phyloP scores from a whole-genome alignment of 2,329 filamentous ascomycete genomes.

The Aspergillus sp. region DNA sequence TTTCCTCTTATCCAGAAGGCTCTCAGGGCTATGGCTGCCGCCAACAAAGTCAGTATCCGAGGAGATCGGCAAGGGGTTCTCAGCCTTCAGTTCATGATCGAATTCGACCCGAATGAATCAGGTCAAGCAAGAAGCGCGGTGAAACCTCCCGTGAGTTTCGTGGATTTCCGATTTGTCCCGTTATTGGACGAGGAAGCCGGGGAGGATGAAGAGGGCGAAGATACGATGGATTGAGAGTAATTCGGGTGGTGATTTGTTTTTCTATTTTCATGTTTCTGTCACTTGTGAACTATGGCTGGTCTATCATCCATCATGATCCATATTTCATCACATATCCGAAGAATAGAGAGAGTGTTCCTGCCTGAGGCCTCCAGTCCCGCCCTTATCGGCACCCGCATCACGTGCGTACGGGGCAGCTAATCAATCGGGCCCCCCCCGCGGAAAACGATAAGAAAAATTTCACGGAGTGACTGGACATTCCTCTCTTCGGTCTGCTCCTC shows the following conservation, averaged over 20 bases:
- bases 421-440: neutral
- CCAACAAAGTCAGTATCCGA: conserved; percentile 87
- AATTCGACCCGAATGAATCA: conserved; percentile 63
- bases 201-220: conserved; percentile 13
- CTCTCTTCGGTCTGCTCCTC: neutral
- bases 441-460: neutral
- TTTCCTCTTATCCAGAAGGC: conserved; percentile 85
- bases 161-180: conserved; percentile 50
- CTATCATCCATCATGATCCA: neutral
- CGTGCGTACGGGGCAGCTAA: neutral
- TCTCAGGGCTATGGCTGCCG: conserved; percentile 85
- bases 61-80: conserved; percentile 87
- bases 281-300: too few relatives aligned
- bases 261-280: neutral
- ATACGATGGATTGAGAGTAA: neutral
- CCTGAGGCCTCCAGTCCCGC: neutral
- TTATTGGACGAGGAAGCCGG: conserved; percentile 42
- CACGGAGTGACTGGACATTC: neutral
- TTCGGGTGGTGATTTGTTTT: neutral
- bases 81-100: conserved; percentile 94
- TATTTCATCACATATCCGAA: neutral
- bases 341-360: neutral
- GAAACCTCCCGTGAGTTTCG: conserved; percentile 42
- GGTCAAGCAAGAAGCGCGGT: conserved; percentile 21
- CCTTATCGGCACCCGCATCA: neutral